These are phyloP conservation scores for Barnettozyma pratensis DNA, from an alignment of 805 yeast species.

Conservation along the genomic window DNA sequence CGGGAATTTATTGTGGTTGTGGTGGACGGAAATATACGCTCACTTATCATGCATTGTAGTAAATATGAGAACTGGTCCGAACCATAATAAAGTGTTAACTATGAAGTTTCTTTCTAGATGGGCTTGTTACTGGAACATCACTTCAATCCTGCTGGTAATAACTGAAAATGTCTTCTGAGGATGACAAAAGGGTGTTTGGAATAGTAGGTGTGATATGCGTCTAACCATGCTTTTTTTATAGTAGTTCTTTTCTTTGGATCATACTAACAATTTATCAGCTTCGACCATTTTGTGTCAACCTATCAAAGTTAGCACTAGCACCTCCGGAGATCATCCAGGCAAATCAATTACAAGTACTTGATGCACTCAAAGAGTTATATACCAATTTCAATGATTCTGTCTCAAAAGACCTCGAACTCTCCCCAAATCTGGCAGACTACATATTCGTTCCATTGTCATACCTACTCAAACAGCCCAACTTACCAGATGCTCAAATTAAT, in stretches of 20 bases:
- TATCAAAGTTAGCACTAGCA: slow-evolving; percentile 40
- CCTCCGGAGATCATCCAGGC: slow-evolving; percentile 31
- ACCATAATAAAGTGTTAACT: not conserved
- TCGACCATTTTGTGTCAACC: slow-evolving; percentile 37
- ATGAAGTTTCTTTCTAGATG: not conserved
- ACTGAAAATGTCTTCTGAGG: slow-evolving; percentile 8
- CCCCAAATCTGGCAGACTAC: slow-evolving; percentile 50
- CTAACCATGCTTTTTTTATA: too few species aligned
- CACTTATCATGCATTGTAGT: not conserved
- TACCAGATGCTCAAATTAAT: slow-evolving; percentile 43
- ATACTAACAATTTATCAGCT: slow-evolving; percentile 20
- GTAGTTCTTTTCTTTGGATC: not conserved
- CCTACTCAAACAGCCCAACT: slow-evolving; percentile 41
- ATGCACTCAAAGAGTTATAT: slow-evolving; percentile 32
- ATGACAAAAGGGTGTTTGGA: slow-evolving; percentile 15
- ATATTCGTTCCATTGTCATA: slow-evolving; percentile 56
- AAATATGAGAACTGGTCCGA: not conserved
- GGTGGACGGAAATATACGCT: not conserved
- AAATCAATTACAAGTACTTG: slow-evolving; percentile 26
- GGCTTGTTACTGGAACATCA: too few species aligned
- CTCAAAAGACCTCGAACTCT: slow-evolving; percentile 16
- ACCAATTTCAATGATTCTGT: slow-evolving; percentile 15
- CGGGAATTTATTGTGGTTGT: not conserved
- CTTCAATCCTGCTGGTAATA: too few species aligned
- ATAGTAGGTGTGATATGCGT: slow-evolving; percentile 8